phyloP scores from a whole-genome alignment of 208 protist species.

The Trypanosoma vivax region DNA sequence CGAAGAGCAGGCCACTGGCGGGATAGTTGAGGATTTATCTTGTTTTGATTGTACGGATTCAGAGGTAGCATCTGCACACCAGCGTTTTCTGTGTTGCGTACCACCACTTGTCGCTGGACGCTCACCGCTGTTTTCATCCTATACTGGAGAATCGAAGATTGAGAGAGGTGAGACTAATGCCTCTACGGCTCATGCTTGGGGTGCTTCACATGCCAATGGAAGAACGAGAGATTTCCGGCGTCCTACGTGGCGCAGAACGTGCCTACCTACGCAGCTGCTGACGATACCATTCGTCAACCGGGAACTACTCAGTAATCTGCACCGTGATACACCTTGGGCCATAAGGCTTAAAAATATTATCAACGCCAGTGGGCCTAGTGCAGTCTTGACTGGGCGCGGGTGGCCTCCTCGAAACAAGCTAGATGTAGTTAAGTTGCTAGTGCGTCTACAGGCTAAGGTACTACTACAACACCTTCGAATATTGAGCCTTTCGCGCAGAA shows the following conservation, averaged over 20 bases:
- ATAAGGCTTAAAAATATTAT: slow-evolving; percentile 22
- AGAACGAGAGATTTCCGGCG: background rate
- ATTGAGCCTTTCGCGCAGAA: slow-evolving; percentile 42
- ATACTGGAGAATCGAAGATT: background rate
- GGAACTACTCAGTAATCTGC: background rate
- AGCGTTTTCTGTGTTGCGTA: background rate
- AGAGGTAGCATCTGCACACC: background rate
- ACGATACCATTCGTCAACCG: slow-evolving; percentile 3
- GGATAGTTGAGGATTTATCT: no score
- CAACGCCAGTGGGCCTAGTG: slow-evolving; percentile 19
- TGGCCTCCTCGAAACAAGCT: slow-evolving; percentile 45
- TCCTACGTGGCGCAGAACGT: background rate
- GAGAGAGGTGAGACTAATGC: background rate
- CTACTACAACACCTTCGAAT: slow-evolving; percentile 60
- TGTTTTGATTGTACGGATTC: background rate
- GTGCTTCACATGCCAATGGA: background rate
- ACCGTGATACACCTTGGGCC: slow-evolving; percentile 49
- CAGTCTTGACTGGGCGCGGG: slow-evolving; percentile 15
- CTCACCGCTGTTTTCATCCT: background rate
- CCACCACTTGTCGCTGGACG: slow-evolving; percentile 2
- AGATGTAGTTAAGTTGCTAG: slow-evolving; percentile 39
- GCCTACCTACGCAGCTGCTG: background rate
- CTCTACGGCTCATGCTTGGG: background rate
- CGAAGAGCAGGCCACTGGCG: no score
- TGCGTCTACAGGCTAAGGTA: slow-evolving; percentile 28